Base-by-base conservation (phyloP, 306 rosid genomes). In the Dryas drummondii region DNA sequence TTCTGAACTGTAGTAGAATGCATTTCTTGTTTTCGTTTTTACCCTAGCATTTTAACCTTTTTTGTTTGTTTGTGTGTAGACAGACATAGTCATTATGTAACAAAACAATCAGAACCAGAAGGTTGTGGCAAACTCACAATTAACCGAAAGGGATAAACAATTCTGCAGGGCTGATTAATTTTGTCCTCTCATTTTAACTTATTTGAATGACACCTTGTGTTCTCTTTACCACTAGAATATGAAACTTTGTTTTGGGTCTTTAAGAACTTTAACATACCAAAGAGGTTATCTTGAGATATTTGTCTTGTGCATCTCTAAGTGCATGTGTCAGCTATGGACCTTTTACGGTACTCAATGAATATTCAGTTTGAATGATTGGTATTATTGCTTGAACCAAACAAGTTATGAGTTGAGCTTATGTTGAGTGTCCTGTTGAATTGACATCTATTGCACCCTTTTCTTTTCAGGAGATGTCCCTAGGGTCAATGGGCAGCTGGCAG, bases 401-500 rank as follows among this genome's bases (percentile, higher is more conserved):
- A 41, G 3, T n/a, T 55, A 5, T 5, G 7, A 66, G 46, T 26
- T 22, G 58, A 61, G 51, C 26, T 75, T 47, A 76, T 72, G 57
- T 47, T 50, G 37, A 68, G 54, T 53, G 7, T 32, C 4, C 6
- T 11, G 9, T 76, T 74, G 77, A 57, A 68, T 55, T 79, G 78
- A 45, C 68, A 27, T 61, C 19, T 50, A 2, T 59, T 75, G 37
- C 64, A 42, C 57, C 32, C 61, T 48, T 53, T 50, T 56, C 56
- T 41, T 53, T 77, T 67, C 82, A 91, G 97, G 97, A 81, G 98
- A 93, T 50, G 97, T 94, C 46, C 97, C 97, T 64, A 80, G 97
- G 86, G 98, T 94, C 65, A 94, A 94, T 13, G 98, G 98, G 17
- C 96, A 94, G 84, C 86, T 94, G 47, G 98, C 98, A 1, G 98